phyloP scores from a whole-genome alignment of 2,329 filamentous ascomycete genomes.

The Fusarium sp. region DNA sequence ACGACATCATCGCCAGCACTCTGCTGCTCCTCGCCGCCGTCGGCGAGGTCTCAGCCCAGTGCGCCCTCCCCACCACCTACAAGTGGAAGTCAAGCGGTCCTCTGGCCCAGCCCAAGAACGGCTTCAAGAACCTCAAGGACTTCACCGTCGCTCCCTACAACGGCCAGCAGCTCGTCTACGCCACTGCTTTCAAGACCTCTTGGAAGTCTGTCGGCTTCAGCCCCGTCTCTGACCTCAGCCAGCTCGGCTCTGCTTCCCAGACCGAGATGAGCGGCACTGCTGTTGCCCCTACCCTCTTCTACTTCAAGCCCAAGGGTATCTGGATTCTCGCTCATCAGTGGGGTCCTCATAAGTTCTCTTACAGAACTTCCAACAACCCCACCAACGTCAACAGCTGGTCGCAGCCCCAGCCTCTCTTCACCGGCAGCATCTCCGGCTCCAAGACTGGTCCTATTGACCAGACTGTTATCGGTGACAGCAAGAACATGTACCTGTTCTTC shows the following conservation, averaged over 20 bases:
- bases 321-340: constrained; percentile 77
- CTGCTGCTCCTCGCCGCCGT: constrained; percentile 16
- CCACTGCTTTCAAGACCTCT: constrained; percentile 57
- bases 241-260: constrained; percentile 14
- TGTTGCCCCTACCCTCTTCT: constrained; percentile 68
- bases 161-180: constrained; percentile 71
- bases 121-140: constrained; percentile 63
- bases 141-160: constrained; percentile 68
- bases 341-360: constrained; percentile 69
- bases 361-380: constrained; percentile 69
- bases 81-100: constrained; percentile 1
- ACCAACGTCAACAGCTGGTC: constrained; percentile 66
- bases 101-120: constrained; percentile 22
- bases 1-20: constrained; percentile 4
- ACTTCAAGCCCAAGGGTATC: constrained; percentile 68
- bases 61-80: constrained; percentile 10
- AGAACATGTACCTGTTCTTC: constrained; percentile 76
- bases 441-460: constrained; percentile 68
- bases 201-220: constrained; percentile 53
- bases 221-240: constrained; percentile 4
- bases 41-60: constrained; percentile 16
- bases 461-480: constrained; percentile 70
- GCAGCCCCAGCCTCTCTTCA: constrained; percentile 12
- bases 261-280: background rate
- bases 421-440: background rate